Evolutionary conservation across 805 yeast species (phyloP), one percentile per base, ranked within the genome.

Genomic region (Cyberlindnera maritima): DNA sequence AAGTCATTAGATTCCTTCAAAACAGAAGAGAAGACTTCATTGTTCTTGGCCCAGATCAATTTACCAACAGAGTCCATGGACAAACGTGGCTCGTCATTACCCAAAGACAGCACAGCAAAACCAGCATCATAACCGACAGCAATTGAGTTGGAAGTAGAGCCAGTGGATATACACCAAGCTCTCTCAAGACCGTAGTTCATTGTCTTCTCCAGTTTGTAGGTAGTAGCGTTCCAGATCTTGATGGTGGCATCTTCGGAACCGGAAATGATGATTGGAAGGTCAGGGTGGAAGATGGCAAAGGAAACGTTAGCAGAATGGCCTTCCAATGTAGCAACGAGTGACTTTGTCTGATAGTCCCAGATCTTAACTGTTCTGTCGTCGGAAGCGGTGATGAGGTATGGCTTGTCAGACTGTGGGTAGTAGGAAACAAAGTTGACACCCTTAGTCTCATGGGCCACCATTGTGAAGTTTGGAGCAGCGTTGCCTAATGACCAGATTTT

Each of bases 241-340:
- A 94, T 75, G 10, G 97, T 85, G 44, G 96, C 89, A 70, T 94
- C 99, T 70, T 94, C 99, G 43, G 97, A 85, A 55, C 99, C 99
- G 3, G 97, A 89, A 40, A 94, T 78, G 54, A 94, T 91, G 55
- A 92, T 72, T 19, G 99, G 99, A 61, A 94, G 76, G 61, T 92
- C 96, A n/a, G 97, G 96, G 67, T 94, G 99, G 83, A 91, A 94
- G 31, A 91, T 81, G 8, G 99, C 99, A 72, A 90, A 94, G 23
- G 97, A 89, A 36, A 94, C 99, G 65, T 94, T 94, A 38, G 95
- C 80, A 56, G 89, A 74, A 64, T 94, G 99, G 31, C 97, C 99
- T 63, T 86, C 95, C 58, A 94, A 75, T 23, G 96, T 85, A 11
- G 98, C 97, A 41, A 94, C 96, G 64, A 94, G 85, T 7, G 96